Percentiles rank a stretch among this genome's conserved stretches.
These are phyloP conservation scores for Agaricus sinodeliciosus DNA, from an alignment of 768 basidiomycete species.

Conservation along the genomic window DNA sequence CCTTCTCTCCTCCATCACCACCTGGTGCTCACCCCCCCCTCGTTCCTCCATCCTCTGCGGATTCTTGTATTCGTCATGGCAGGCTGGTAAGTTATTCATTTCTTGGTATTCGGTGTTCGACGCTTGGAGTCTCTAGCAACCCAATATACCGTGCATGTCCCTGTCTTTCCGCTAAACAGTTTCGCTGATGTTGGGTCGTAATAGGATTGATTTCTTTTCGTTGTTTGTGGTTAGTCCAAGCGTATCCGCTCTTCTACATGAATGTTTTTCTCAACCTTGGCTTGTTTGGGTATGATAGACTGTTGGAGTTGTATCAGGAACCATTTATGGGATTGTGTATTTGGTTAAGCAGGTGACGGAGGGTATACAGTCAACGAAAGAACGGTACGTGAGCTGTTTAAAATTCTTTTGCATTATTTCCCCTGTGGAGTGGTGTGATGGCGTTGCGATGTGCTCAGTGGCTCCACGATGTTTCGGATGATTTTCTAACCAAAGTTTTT, in stretches of 20 bases:
- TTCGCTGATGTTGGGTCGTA: background rate
- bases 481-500: background rate
- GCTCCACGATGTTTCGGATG: background rate
- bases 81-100: constrained; percentile 6
- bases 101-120: no score
- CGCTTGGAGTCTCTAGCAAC: background rate
- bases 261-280: background rate
- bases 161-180: no score
- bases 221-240: constrained; percentile 8
- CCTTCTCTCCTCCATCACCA: background rate
- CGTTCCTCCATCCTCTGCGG: background rate
- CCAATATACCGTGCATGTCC: background rate
- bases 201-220: constrained; percentile 2
- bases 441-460: background rate
- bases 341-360: constrained; percentile 32
- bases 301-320: constrained; percentile 36
- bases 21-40: background rate
- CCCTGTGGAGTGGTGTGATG: no score
- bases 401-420: no score
- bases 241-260: background rate
- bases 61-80: background rate
- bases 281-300: constrained; percentile 29
- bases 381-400: constrained; percentile 51
- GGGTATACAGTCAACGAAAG: constrained; percentile 42
- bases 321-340: constrained; percentile 36